These are phyloP conservation scores for Fusarium albidum DNA, from an alignment of 2,329 filamentous ascomycete species.

Conservation along the genomic window DNA sequence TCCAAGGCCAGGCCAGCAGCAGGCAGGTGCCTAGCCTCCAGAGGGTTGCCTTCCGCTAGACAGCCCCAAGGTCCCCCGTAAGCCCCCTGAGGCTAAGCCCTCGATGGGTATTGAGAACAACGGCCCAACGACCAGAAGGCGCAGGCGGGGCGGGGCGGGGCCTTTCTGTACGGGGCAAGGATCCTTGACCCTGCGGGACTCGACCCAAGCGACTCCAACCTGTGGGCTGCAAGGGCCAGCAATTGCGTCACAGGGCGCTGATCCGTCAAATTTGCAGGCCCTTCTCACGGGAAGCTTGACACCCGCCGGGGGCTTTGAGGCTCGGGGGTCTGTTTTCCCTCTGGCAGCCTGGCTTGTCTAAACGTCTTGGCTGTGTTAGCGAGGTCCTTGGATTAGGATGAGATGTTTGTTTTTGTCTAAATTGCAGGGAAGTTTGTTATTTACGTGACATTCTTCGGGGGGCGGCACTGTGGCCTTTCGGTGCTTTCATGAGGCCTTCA, in stretches of 20 bases:
- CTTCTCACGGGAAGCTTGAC: constrained; percentile 34
- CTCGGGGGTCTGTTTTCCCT: constrained; percentile 30
- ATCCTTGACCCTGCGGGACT: constrained; percentile 18
- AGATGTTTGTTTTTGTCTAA: constrained; percentile 25
- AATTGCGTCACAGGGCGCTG: constrained; percentile 45
- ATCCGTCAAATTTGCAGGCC: constrained; percentile 39
- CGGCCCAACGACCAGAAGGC: neutral
- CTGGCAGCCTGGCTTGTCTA: constrained; percentile 14
- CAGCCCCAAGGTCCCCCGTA: constrained; percentile 9
- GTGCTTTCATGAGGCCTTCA: constrained; percentile 17
- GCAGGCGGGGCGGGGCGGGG: neutral
- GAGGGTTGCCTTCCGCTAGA: constrained; percentile 17
- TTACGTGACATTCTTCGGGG: too few species aligned
- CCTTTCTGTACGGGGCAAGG: constrained; percentile 4
- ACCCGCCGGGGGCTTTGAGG: constrained; percentile 19
- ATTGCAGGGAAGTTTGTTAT: neutral
- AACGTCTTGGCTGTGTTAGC: constrained; percentile 30
- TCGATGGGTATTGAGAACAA: constrained; percentile 11
- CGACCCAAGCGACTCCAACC: constrained; percentile 27
- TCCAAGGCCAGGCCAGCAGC: constrained; percentile 3
- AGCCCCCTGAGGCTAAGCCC: constrained; percentile 14
- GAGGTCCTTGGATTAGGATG: constrained; percentile 11
- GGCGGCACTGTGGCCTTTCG: too few species aligned
- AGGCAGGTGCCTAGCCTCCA: constrained; percentile 12
- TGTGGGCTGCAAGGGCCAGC: constrained; percentile 36